Base-by-base conservation (phyloP, 495 filamentous ascomycete species). In the Aspergillus indologenus region DNA sequence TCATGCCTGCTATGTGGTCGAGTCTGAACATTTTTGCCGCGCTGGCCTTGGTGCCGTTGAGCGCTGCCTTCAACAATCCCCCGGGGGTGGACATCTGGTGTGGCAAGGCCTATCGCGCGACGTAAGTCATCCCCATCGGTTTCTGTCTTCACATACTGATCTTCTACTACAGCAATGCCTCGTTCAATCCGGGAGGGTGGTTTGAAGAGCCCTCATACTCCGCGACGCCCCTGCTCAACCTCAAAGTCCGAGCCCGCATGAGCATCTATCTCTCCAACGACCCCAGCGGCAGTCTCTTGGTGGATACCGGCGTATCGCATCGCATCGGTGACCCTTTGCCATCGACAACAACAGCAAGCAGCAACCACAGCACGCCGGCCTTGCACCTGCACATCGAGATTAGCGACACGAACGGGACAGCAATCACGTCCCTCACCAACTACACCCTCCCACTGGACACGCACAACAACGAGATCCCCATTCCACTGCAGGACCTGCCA, bases 101-200 rank as follows among this genome's bases (percentile, higher is more conserved):
- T 60, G 83, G 83, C 5, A 86, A 85, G 60, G 83, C 83, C 0
- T 86, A 86, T 62, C 57, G 76, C 45, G 48, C 77, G 8, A 79
- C 75, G 69, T 84, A 48, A 60, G 71, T 48, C 3, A n/a, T n/a
- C 3, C 14, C 45, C 5, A 48, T 7, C 19, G 11, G 12, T 48
- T 5, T 3, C 20, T 1, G 11, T 3, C 1, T 11, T 22, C 12
- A 19, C 2, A 21, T 48, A 21, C 45, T 48, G 19, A 48, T 22
- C 1, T 23, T 19, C 5, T 29, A 9, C n/a, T 24, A 2, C 45
- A 83, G 80, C 47, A 81, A 85, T 66, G 73, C 76, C 0, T 75
- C 74, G 3, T 85, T 85, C 61, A 74, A 87, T 44, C 87, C 86
- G 0, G 85, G 84, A 53, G 87, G 87, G 15, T 78, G 79, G 65